Evolutionary conservation across 2,329 filamentous ascomycete species (phyloP), one percentile per base, ranked within the genome.

Genomic region (Orbilia quercus): DNA sequence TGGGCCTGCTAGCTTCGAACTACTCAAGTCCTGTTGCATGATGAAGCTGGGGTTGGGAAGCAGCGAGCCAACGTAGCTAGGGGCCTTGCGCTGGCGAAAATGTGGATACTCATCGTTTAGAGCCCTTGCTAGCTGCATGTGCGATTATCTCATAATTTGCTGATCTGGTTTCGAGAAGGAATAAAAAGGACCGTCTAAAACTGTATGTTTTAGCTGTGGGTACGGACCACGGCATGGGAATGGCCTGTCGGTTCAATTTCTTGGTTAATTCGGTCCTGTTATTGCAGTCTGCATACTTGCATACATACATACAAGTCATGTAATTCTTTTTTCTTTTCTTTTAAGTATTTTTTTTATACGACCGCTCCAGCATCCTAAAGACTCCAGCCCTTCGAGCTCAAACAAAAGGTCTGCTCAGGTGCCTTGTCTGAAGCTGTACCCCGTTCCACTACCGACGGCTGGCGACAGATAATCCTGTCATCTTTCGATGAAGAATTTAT

Each of bases 131-230:
- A 65, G 59, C 59, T 72, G 60, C 59, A 72, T 72, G 67, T 72
- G 67, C 67, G 59, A 72, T 72, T 72, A 72, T 72, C 67, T 72
- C 67, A 72, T 72, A 72, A 65, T 72, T 72, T 65, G 59, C 51
- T 72, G 67, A 72, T 72, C 59, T 71, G 66, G 66, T 71, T 71
- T 71, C 66, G 66, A 71, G 66, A 71, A 64, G n/a, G 40, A 23
- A 38, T 12, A 18, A 44, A 28, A 20, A 57, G n/a, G 28, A 40
- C 34, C 18, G 34, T 16, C n/a, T 45, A 16, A n/a, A 22, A 40
- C 4, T 45, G 42, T 20, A 22, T 54, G 31, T 54, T 31, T 40
- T 22, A 63, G 31, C 44, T 63, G 58, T 42, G 40, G 31, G 55
- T 44, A 47, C 47, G 65, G 54, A 55, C 42, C 28, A 58, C 51